Evolutionary conservation across 2,329 filamentous ascomycete species (phyloP).

Genomic region (Chaetomium sp.): DNA sequence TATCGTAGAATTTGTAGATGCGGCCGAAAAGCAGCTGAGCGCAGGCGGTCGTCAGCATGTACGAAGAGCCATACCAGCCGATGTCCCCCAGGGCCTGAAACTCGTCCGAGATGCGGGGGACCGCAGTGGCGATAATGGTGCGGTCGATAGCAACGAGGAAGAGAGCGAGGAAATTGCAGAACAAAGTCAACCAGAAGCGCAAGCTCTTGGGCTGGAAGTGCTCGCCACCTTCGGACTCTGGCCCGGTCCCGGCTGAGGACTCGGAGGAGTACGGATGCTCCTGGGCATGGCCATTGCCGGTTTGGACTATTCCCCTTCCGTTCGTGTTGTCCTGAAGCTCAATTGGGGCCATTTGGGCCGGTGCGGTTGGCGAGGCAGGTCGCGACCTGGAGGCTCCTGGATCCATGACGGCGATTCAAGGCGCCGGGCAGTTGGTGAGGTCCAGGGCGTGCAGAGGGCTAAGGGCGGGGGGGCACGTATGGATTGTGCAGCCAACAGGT

Average conservation of each 20-base stretch:
- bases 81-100: constrained; percentile 54
- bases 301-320: too few species aligned
- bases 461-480: too few species aligned
- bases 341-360: too few species aligned
- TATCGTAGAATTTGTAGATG: constrained; percentile 48
- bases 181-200: constrained; percentile 50
- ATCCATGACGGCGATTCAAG: too few species aligned
- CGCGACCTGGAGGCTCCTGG: too few species aligned
- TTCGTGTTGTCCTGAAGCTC: too few species aligned
- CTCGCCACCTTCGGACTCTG: constrained; percentile 25
- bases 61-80: constrained; percentile 58
- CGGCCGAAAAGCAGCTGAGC: constrained; percentile 48
- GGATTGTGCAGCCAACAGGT: too few species aligned
- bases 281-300: too few species aligned
- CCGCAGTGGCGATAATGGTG: constrained; percentile 51
- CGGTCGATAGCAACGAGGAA: constrained; percentile 53
- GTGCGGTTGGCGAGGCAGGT: too few species aligned
- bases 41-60: constrained; percentile 54
- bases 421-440: too few species aligned
- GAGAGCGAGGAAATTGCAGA: constrained; percentile 48
- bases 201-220: constrained; percentile 47
- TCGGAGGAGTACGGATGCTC: too few species aligned
- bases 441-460: too few species aligned
- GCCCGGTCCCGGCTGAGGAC: constrained; percentile 10
- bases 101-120: constrained; percentile 50